Percentiles rank a stretch among this genome's conserved stretches.
Evolutionary conservation across 192 early-diverging fungal genomes (phyloP).

Genomic region (Hyaloraphidium curvatum): DNA sequence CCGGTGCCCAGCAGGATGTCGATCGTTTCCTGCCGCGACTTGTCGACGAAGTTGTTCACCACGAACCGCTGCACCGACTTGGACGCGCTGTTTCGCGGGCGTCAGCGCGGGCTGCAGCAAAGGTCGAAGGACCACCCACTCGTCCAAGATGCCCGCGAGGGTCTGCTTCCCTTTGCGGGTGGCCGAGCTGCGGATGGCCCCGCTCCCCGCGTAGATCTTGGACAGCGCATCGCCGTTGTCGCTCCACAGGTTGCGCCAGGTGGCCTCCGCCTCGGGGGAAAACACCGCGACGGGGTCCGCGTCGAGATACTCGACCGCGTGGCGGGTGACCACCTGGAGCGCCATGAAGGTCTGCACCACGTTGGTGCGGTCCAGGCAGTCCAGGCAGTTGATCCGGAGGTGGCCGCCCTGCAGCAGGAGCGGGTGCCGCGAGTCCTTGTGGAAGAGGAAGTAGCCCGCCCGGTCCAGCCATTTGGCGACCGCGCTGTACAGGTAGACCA

Average conservation of each 20-base stretch:
- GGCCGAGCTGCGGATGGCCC: constrained; percentile 77
- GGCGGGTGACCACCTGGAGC: too few relatives aligned
- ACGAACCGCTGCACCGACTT: constrained; percentile 85
- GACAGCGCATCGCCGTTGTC: constrained; percentile 84
- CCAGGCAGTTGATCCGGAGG: constrained; percentile 73
- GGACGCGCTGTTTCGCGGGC: constrained; percentile 42
- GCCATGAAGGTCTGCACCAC: constrained; percentile 69
- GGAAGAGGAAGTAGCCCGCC: too few relatives aligned
- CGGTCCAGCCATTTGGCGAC: too few relatives aligned
- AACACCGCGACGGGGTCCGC: too few relatives aligned
- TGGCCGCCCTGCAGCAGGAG: constrained; percentile 61
- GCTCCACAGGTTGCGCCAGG: constrained; percentile 60
- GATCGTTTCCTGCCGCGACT: constrained; percentile 79
- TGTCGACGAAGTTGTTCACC: constrained; percentile 93
- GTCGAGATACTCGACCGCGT: too few relatives aligned
- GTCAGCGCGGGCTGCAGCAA: background rate
- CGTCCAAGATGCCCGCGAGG: constrained; percentile 16
- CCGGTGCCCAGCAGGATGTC: constrained; percentile 57
- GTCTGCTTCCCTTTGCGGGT: constrained; percentile 81
- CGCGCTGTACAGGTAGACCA: too few relatives aligned
- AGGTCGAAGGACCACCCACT: background rate
- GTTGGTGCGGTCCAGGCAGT: constrained; percentile 82
- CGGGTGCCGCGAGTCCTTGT: constrained; percentile 49
- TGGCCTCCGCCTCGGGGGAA: too few relatives aligned
- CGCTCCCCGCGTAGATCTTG: constrained; percentile 88